These are phyloP conservation scores for Termitomyces bulborhizus DNA, from an alignment of 768 basidiomycete species.

Conservation along the genomic window DNA sequence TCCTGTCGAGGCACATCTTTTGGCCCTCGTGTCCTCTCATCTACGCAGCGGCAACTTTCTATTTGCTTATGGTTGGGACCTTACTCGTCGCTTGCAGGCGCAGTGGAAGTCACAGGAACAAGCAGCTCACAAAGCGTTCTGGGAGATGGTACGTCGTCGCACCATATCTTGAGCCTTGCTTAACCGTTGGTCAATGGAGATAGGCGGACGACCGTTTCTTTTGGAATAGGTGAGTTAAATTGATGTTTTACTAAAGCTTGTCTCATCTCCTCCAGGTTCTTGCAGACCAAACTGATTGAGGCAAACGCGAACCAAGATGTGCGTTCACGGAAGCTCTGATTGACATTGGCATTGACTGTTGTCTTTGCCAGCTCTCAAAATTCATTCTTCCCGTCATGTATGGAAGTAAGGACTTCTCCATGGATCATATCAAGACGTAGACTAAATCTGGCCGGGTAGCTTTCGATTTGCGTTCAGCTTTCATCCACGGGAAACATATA, in stretches of 20 bases:
- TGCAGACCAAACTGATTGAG: conserved; percentile 33
- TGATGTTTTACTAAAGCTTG: neutral
- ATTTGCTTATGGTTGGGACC: conserved; percentile 87
- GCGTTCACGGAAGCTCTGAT: conserved; percentile 20
- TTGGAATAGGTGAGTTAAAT: conserved; percentile 77
- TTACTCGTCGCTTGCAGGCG: conserved; percentile 81
- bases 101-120: conserved; percentile 60
- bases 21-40: conserved; percentile 84
- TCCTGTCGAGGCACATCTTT: conserved; percentile 81
- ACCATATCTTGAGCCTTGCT: neutral
- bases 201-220: conserved; percentile 96
- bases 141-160: conserved; percentile 60
- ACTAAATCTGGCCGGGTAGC: conserved; percentile 38
- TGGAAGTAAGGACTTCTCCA: conserved; percentile 64
- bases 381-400: conserved; percentile 93
- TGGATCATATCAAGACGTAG: neutral
- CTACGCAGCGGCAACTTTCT: conserved; percentile 74
- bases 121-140: conserved; percentile 53
- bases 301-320: conserved; percentile 57
- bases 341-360: conserved; percentile 8
- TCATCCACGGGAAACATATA: conserved; percentile 73
- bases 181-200: neutral
- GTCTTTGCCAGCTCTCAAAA: conserved; percentile 56
- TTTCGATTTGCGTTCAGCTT: conserved; percentile 73
- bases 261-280: conserved; percentile 23